Base-by-base conservation (phyloP, 345 rosid species). In the Firmiana major region DNA sequence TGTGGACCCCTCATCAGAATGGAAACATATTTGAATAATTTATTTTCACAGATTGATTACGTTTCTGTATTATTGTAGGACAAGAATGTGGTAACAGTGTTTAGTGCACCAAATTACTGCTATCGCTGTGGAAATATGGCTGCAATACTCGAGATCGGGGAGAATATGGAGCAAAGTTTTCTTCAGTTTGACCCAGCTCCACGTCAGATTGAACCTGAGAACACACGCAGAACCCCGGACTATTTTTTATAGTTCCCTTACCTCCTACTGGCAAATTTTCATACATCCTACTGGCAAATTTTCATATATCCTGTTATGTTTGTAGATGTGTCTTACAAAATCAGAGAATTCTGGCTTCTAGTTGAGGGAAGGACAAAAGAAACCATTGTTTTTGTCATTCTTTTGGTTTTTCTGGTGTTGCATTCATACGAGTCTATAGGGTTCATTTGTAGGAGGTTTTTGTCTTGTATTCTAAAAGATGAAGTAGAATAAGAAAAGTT, bases 181-280 rank as follows among this genome's bases (percentile, higher is more conserved):
- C 92, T 92, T 21, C 97, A 92, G 59, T 92, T 92, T 64, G 97
- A 92, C 78, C 97, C 97, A 46, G 97, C 97, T 7, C 94, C 97
- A 21, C 84, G 94, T 60, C 94, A 90, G 78, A 87, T 87, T 34
- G 97, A 92, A 70, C 93, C 93, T 0, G 97, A 90, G 74, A 80
- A 90, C 55, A 89, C 94, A 9, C 89, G 97, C 65, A 90, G 90
- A 87, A 92, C 97, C 62, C 97, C 97, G 0, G 94, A 92, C 82
- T 90, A 92, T 88, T 90, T 92, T 90, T 88, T 92, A 88, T 92
- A 51, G 86, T 86, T 76, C 36, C 70, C 62, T 59, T 62, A 72
- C 66, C 46, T 66, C 48, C 48, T 59, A 76, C 17, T 49, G 66
- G 64, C 75, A 74, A 74, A 34, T 46, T 59, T 76, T 78, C 71